Percentiles rank a stretch among this genome's conserved stretches.
Evolutionary conservation across 2,329 filamentous ascomycete genomes (phyloP).

Genomic region (Allantophomopsis lycopodina): DNA sequence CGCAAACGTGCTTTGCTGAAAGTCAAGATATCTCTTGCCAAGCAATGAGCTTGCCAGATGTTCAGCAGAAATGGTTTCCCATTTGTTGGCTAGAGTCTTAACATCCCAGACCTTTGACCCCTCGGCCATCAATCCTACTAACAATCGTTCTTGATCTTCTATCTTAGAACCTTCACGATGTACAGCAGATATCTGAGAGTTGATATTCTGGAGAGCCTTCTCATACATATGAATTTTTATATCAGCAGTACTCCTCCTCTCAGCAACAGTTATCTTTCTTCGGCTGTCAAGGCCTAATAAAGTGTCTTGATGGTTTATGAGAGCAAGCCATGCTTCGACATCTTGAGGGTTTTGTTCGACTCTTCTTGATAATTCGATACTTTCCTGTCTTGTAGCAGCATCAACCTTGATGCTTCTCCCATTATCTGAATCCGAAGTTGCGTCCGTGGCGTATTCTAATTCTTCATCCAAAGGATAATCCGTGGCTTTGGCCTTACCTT

Average conservation of each 20-base stretch:
- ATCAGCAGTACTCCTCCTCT: constrained; percentile 57
- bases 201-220: constrained; percentile 45
- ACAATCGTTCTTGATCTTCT: constrained; percentile 40
- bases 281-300: constrained; percentile 39
- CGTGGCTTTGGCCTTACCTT: constrained; percentile 42
- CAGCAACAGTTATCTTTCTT: constrained; percentile 37
- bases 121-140: constrained; percentile 60
- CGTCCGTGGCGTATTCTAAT: constrained; percentile 31
- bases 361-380: constrained; percentile 45
- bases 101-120: constrained; percentile 61
- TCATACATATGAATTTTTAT: constrained; percentile 72
- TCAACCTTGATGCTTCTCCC: constrained; percentile 21
- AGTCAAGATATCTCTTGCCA: constrained; percentile 64
- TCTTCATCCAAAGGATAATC: constrained; percentile 10
- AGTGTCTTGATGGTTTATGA: constrained; percentile 67
- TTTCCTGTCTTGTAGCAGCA: constrained; percentile 35
- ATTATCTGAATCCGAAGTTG: constrained; percentile 22
- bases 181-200: constrained; percentile 13
- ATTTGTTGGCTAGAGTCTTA: constrained; percentile 45
- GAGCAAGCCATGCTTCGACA: constrained; percentile 58
- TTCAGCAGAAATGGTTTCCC: constrained; percentile 44
- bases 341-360: constrained; percentile 55
- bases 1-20: constrained; percentile 53
- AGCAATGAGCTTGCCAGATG: constrained; percentile 45
- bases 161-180: constrained; percentile 6